Percentiles rank a stretch among this genome's conserved stretches.
phyloP scores from a whole-genome alignment of 78 protist species.

The Guillardia theta region DNA sequence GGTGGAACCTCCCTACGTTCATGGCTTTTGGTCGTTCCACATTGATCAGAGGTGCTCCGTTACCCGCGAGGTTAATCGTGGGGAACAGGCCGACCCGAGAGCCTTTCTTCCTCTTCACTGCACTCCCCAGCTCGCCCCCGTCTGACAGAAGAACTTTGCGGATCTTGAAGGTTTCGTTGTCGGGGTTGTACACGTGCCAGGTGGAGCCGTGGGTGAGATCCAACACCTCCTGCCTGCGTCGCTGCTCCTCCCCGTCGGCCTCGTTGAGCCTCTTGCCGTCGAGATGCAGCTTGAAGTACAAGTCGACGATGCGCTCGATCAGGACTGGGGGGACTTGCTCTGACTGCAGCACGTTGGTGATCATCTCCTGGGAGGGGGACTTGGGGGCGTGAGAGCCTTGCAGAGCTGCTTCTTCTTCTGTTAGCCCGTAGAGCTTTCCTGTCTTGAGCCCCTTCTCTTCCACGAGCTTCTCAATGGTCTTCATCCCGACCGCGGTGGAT shows the following conservation, averaged over 20 bases:
- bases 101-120: too few species aligned
- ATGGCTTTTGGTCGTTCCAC: too few species aligned
- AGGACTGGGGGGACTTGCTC: background rate
- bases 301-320: background rate
- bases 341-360: background rate
- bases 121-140: too few species aligned
- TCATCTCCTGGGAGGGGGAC: background rate
- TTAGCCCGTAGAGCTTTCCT: background rate
- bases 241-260: background rate
- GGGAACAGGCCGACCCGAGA: too few species aligned
- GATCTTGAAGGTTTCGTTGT: too few species aligned
- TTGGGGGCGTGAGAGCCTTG: background rate
- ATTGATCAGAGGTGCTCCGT: too few species aligned
- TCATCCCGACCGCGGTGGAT: background rate
- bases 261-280: background rate
- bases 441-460: slow-evolving; percentile 5
- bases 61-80: too few species aligned
- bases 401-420: background rate
- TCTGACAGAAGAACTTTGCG: too few species aligned
- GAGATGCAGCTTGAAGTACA: background rate
- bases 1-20: too few species aligned
- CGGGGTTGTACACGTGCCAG: background rate
- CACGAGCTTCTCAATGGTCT: background rate
- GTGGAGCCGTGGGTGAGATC: too few species aligned
- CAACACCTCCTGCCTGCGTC: too few species aligned